Conservation (phyloP, 164 flowering plant genomes). For the Berberis thunbergii region DNA sequence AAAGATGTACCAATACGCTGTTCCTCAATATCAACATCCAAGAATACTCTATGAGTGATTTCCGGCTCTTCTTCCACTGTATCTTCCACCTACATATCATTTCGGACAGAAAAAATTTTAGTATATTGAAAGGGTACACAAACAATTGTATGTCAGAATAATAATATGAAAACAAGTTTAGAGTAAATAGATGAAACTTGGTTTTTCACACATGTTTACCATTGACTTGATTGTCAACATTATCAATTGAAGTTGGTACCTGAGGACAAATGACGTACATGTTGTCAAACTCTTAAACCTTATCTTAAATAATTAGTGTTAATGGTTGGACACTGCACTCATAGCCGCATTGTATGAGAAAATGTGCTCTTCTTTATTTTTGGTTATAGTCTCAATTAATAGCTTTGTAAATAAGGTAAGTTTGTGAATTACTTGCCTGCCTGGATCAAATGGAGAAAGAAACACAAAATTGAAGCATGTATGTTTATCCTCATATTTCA, state of each 20-base stretch:
- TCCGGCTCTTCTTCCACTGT: conserved; percentile 50
- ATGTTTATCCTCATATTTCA: too few species aligned
- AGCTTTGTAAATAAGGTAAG: too few species aligned
- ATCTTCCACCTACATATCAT: conserved; percentile 40
- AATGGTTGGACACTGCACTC: too few species aligned
- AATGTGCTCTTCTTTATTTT: too few species aligned
- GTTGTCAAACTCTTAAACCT: too few species aligned
- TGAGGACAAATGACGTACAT: neutral
- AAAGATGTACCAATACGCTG: conserved; percentile 60
- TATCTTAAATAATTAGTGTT: too few species aligned
- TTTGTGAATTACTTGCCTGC: too few species aligned
- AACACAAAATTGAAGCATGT: too few species aligned
- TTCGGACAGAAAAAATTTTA: neutral
- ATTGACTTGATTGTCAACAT: neutral
- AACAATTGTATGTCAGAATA: neutral
- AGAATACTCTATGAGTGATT: conserved; percentile 83
- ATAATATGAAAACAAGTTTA: neutral
- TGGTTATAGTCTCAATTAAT: too few species aligned
- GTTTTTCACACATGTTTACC: neutral
- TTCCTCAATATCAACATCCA: conserved; percentile 83
- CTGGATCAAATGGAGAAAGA: too few species aligned
- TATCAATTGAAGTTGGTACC: neutral
- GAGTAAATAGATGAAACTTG: neutral
- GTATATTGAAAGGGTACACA: neutral
- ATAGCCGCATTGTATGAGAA: too few species aligned